Conservation (phyloP, 169 alveolate genomes). For the Toxoplasma gondii region DNA sequence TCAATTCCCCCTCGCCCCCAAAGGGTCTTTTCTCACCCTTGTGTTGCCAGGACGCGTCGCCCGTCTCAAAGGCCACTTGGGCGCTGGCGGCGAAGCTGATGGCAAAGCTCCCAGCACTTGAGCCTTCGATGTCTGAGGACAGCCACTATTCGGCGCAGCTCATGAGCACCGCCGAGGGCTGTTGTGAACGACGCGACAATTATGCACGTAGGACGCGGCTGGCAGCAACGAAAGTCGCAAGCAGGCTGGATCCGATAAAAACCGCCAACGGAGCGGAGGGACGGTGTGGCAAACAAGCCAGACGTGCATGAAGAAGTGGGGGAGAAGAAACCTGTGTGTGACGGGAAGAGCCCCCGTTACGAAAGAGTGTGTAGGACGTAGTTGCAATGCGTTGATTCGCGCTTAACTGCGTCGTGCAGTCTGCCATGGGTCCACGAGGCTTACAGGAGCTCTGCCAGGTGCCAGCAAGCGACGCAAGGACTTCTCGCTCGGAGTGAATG, state of each 20-base stretch:
- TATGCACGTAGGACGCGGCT: not conserved
- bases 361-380: too few species aligned
- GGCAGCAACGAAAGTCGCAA: not conserved
- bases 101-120: not conserved
- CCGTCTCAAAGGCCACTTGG: not conserved
- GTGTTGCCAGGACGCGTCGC: not conserved
- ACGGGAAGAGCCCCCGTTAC: too few species aligned
- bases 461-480: too few species aligned
- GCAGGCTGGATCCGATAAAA: too few species aligned
- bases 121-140: not conserved
- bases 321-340: too few species aligned
- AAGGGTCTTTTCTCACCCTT: not conserved
- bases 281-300: not conserved
- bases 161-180: not conserved
- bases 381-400: too few species aligned
- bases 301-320: too few species aligned
- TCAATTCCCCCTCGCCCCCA: not conserved
- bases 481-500: too few species aligned
- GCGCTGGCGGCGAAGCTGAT: conserved; percentile 18
- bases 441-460: too few species aligned
- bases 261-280: not conserved
- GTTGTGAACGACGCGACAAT: not conserved
- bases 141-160: not conserved
- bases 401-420: too few species aligned
- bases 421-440: too few species aligned